These are phyloP conservation scores for Funneliformis mosseae DNA, from an alignment of 192 early-diverging fungal species.

Conservation along the genomic window DNA sequence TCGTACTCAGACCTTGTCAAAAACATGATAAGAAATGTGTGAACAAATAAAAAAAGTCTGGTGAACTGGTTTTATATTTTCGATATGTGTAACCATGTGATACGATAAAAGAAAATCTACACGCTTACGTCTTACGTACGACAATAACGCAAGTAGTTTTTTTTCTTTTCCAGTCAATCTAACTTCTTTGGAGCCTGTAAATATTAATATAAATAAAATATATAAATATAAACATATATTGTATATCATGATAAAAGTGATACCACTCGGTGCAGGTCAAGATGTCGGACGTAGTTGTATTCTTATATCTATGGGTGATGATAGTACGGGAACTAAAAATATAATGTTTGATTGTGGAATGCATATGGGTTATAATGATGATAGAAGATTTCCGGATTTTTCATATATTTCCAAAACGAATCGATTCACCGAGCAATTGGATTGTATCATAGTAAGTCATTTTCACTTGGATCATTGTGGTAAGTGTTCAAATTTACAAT, in stretches of 20 bases:
- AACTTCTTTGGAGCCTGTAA: background rate
- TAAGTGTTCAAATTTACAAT: background rate
- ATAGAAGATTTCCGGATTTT: constrained; percentile 94
- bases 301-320: constrained; percentile 70
- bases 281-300: constrained; percentile 87
- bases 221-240: background rate
- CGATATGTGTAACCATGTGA: background rate
- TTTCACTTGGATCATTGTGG: constrained; percentile 99
- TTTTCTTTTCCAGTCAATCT: background rate
- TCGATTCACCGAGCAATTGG: constrained; percentile 80
- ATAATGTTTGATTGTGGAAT: constrained; percentile 95
- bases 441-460: constrained; percentile 93
- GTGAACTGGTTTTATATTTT: background rate
- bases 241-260: constrained; percentile 58
- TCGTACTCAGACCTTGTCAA: constrained; percentile 94
- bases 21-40: constrained; percentile 50
- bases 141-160: no score
- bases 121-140: background rate
- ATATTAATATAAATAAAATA: background rate
- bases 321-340: constrained; percentile 54
- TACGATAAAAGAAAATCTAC: no score
- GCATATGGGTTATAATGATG: constrained; percentile 95
- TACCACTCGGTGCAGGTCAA: constrained; percentile 79
- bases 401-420: constrained; percentile 84
- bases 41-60: background rate